phyloP scores from a whole-genome alignment of 495 filamentous ascomycete genomes.

The Bryoglossum gracile region DNA sequence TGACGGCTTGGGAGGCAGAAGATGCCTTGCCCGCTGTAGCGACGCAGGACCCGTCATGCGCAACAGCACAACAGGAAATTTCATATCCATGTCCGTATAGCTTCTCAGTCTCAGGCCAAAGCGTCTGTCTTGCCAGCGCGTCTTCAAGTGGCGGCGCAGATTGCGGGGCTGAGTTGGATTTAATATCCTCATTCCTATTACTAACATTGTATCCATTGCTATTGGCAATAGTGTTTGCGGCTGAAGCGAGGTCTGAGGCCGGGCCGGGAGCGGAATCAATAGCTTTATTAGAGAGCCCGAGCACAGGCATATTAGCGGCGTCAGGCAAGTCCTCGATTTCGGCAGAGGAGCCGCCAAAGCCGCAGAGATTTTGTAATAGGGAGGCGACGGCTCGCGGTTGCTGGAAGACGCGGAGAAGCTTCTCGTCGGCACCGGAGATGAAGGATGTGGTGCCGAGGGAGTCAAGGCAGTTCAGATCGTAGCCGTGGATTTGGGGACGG shows the following conservation, averaged over 20 bases:
- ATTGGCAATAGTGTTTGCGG: too few relatives aligned
- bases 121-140: slow-evolving; percentile 76
- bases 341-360: slow-evolving; percentile 37
- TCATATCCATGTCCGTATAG: slow-evolving; percentile 99
- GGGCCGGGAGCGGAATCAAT: too few relatives aligned
- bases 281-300: slow-evolving; percentile 95
- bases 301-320: slow-evolving; percentile 85
- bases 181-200: slow-evolving; percentile 32
- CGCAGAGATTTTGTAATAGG: slow-evolving; percentile 62
- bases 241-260: too few relatives aligned
- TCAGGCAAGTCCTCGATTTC: slow-evolving; percentile 56
- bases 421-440: slow-evolving; percentile 96
- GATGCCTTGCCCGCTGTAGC: slow-evolving; percentile 93
- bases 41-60: slow-evolving; percentile 62
- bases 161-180: slow-evolving; percentile 36
- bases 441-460: slow-evolving; percentile 63
- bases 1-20: slow-evolving; percentile 88
- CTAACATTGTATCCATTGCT: slow-evolving; percentile 34
- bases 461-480: slow-evolving; percentile 92
- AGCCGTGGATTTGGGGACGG: slow-evolving; percentile 94
- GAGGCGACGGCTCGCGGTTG: slow-evolving; percentile 77
- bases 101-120: slow-evolving; percentile 96
- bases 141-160: slow-evolving; percentile 81
- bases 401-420: slow-evolving; percentile 89
- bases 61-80: slow-evolving; percentile 82